These are phyloP conservation scores for Karstenula rhodostoma DNA, from an alignment of 2,329 filamentous ascomycete genomes.

Conservation along the genomic window DNA sequence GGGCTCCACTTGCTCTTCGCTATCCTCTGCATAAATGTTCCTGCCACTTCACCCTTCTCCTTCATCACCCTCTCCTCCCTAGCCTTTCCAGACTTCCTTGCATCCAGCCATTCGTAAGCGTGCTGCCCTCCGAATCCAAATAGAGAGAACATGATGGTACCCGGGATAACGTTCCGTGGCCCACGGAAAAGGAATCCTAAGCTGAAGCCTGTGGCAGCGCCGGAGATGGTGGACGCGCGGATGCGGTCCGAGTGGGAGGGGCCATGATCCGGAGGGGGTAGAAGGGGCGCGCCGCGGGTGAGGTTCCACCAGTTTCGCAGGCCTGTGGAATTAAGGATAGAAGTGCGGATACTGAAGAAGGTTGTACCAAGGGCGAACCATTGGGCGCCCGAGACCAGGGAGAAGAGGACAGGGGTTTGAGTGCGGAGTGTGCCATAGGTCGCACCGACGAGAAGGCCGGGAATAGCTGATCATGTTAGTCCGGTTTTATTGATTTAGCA, in stretches of 20 bases:
- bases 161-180: constrained; percentile 57
- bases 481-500: no score
- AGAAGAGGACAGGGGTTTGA: constrained; percentile 73
- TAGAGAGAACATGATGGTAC: constrained; percentile 65
- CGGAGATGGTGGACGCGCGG: constrained; percentile 74
- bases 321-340: constrained; percentile 47
- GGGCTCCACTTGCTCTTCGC: constrained; percentile 74
- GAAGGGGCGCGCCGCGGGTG: constrained; percentile 37
- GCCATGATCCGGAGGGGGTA: constrained; percentile 48
- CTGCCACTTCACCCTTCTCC: constrained; percentile 36
- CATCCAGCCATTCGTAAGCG: constrained; percentile 62
- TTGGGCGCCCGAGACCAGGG: constrained; percentile 76
- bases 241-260: constrained; percentile 67
- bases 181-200: constrained; percentile 64
- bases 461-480: constrained; percentile 59
- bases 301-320: constrained; percentile 41
- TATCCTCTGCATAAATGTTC: constrained; percentile 57
- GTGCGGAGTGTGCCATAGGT: constrained; percentile 65
- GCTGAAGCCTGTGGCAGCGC: constrained; percentile 67
- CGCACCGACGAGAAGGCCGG: constrained; percentile 67
- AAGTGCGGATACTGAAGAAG: constrained; percentile 72
- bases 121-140: constrained; percentile 66
- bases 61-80: constrained; percentile 45
- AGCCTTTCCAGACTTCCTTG: constrained; percentile 50
- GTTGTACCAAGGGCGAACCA: constrained; percentile 81